Conservation (phyloP, 1,284 basidiomycete genomes). For the Pseudozyma tsukubaensis region DNA sequence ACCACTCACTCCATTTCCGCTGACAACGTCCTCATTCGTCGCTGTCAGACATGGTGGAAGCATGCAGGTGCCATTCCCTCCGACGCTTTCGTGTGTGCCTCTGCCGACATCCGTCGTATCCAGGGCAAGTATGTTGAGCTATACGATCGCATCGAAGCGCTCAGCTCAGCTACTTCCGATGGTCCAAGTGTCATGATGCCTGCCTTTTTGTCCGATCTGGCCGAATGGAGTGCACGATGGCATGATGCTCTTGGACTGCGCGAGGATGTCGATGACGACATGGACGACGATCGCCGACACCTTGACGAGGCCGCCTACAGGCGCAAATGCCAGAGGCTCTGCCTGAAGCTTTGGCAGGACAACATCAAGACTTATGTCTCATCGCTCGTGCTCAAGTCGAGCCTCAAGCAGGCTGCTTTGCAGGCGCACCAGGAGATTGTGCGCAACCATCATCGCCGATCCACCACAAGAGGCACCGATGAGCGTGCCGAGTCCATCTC, state of each 20-base stretch:
- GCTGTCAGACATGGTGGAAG: constrained; percentile 51
- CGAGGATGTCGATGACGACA: constrained; percentile 37
- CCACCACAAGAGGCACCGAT: constrained; percentile 38
- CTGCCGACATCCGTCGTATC: constrained; percentile 43
- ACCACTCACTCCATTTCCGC: constrained; percentile 41
- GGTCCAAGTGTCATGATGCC: constrained; percentile 52
- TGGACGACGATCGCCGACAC: constrained; percentile 5
- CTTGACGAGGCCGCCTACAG: constrained; percentile 28
- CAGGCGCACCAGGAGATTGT: constrained; percentile 48
- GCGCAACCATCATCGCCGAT: constrained; percentile 44
- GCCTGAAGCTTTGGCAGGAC: constrained; percentile 47
- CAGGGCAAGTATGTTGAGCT: constrained; percentile 50
- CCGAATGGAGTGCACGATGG: constrained; percentile 49
- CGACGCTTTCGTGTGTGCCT: constrained; percentile 46
- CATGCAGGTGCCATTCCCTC: constrained; percentile 32
- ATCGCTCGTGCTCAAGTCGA: constrained; percentile 48
- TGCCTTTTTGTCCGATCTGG: constrained; percentile 43
- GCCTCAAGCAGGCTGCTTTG: constrained; percentile 43
- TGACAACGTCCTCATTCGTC: constrained; percentile 40
- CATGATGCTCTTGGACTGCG: constrained; percentile 35
- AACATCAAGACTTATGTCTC: constrained; percentile 52
- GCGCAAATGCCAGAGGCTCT: constrained; percentile 30
- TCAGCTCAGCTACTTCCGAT: constrained; percentile 39
- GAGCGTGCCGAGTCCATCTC: constrained; percentile 38
- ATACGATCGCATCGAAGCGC: constrained; percentile 45